phyloP scores from a whole-genome alignment of 371 early-diverging fungal species.

The Mortierella sp. region DNA sequence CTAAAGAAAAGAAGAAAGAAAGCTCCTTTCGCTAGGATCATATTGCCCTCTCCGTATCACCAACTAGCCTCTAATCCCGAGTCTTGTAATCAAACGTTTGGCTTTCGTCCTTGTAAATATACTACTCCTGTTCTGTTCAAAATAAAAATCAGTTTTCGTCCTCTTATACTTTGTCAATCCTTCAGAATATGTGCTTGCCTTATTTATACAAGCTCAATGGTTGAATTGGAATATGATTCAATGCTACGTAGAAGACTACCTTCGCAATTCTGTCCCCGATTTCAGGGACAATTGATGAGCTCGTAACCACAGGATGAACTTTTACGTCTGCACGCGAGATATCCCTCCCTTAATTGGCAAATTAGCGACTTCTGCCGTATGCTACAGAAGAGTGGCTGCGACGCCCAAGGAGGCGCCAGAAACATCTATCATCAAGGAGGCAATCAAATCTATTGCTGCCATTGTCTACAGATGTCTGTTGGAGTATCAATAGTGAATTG shows the following conservation, averaged over 20 bases:
- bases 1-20: constrained; percentile 6
- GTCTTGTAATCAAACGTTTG: background rate
- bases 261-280: background rate
- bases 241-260: background rate
- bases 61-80: background rate
- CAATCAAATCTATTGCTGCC: background rate
- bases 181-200: too few species aligned
- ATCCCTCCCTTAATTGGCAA: background rate
- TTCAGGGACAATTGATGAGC: background rate
- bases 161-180: background rate
- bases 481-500: too few species aligned
- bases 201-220: too few species aligned
- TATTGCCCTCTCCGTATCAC: background rate
- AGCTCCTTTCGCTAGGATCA: background rate
- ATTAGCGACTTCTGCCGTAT: background rate
- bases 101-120: constrained; percentile 7
- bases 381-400: background rate
- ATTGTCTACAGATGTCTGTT: background rate
- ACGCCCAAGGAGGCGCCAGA: constrained; percentile 6
- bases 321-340: background rate
- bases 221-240: background rate
- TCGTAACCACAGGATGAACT: background rate
- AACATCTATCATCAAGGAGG: background rate
- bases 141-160: background rate
- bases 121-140: background rate